These are phyloP conservation scores for Cicer judaicum DNA, from an alignment of 306 rosid genomes.

Conservation along the genomic window DNA sequence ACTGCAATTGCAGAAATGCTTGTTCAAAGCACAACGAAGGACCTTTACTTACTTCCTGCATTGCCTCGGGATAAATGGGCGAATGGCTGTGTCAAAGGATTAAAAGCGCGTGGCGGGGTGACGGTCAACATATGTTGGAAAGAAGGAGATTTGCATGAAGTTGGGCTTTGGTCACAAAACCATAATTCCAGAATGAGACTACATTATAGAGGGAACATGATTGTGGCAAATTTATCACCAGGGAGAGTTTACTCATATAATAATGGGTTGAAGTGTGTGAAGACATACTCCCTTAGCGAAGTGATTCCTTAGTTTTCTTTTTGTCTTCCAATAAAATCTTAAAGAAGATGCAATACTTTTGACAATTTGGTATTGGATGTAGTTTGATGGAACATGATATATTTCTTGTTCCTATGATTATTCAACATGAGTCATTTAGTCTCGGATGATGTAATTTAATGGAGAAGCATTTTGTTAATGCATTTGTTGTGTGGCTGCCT, in stretches of 20 bases:
- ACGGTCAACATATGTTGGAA: constrained; percentile 82
- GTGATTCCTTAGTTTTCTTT: constrained; percentile 40
- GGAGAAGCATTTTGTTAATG: constrained; percentile 23
- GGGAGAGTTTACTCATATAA: constrained; percentile 67
- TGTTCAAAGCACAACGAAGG: constrained; percentile 78
- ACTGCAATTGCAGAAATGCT: constrained; percentile 82
- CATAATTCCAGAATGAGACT: constrained; percentile 51
- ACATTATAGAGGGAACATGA: constrained; percentile 63
- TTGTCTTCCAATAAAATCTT: background rate
- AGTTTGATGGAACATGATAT: constrained; percentile 11
- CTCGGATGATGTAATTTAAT: constrained; percentile 19
- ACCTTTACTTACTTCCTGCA: constrained; percentile 77
- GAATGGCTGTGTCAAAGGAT: constrained; percentile 80
- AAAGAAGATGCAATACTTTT: constrained; percentile 23
- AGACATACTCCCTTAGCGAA: constrained; percentile 48
- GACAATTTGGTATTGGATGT: constrained; percentile 15
- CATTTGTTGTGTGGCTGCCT: constrained; percentile 11
- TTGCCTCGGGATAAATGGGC: constrained; percentile 83
- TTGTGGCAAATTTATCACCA: constrained; percentile 45
- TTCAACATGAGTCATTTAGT: constrained; percentile 19
- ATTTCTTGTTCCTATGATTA: constrained; percentile 4
- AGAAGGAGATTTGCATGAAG: constrained; percentile 74
- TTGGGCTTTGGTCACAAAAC: constrained; percentile 71
- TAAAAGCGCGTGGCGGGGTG: constrained; percentile 77
- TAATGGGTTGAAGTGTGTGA: constrained; percentile 62